These are phyloP conservation scores for Eucalyptus sp. DNA, from an alignment of 345 rosid genomes.

Conservation along the genomic window DNA sequence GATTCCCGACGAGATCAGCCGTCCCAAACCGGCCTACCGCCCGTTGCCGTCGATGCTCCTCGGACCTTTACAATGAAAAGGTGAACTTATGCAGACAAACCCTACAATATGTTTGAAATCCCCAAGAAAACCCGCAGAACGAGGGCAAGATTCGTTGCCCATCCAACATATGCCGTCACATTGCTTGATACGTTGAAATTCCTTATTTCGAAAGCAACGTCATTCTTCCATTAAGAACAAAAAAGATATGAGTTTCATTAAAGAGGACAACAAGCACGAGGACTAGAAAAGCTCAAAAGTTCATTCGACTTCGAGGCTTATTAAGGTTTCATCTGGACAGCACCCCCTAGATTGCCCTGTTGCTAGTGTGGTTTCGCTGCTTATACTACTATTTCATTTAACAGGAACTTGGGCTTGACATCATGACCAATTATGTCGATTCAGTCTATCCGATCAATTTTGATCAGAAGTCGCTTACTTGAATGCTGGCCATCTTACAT, in stretches of 20 bases:
- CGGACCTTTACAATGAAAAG: background rate
- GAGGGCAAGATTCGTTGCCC: background rate
- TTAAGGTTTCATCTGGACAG: background rate
- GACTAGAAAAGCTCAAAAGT: background rate
- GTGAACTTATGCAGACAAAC: background rate
- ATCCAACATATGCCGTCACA: background rate
- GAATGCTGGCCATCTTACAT: fast-evolving
- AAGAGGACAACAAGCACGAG: background rate
- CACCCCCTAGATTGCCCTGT: background rate
- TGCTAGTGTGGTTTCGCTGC: background rate
- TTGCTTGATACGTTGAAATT: background rate
- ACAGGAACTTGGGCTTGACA: background rate
- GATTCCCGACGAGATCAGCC: background rate
- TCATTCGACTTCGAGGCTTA: background rate
- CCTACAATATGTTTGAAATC: background rate
- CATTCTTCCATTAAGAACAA: background rate
- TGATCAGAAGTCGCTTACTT: fast-evolving
- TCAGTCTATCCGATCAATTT: fast-evolving
- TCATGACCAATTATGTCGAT: fast-evolving
- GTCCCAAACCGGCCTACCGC: background rate
- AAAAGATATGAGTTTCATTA: background rate
- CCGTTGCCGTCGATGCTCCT: background rate
- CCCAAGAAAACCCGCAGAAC: background rate
- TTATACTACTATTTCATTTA: background rate
- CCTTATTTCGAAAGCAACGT: background rate